Evolutionary conservation across 116 monocot genomes (phyloP).

Genomic region (Phalaenopsis hybrid): DNA sequence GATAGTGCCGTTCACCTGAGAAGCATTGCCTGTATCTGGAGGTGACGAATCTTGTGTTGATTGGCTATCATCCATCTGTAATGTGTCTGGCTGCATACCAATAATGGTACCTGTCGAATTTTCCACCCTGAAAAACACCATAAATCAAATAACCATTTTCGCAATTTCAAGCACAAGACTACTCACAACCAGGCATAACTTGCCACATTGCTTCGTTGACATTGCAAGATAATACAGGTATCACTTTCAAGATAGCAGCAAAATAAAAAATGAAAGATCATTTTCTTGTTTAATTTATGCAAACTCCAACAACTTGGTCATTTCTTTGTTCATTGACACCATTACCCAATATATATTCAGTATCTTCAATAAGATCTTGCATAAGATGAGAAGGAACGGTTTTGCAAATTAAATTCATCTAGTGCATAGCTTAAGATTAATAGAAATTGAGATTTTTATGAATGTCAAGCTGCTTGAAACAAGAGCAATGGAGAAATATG

Average conservation of each 20-base stretch:
- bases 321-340: no score
- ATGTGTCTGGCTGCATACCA: constrained; percentile 18
- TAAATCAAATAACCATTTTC: constrained; percentile 1
- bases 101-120: constrained; percentile 31
- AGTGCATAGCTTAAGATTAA: background rate
- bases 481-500: no score
- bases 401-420: background rate
- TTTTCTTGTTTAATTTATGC: no score
- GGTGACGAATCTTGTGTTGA: constrained; percentile 8
- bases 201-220: no score
- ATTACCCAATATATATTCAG: background rate
- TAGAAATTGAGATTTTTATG: background rate
- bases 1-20: constrained; percentile 14
- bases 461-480: no score
- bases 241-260: no score
- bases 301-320: no score
- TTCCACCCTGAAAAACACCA: constrained; percentile 31
- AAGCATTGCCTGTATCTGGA: constrained; percentile 15
- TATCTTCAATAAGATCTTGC: background rate
- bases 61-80: constrained; percentile 8
- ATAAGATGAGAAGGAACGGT: background rate
- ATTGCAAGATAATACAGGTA: no score
- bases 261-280: no score
- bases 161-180: background rate
- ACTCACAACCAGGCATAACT: no score